Evolutionary conservation across 164 flowering plant species (phyloP), one percentile per base, ranked within the genome.

Genomic region (Platanus orientalis): DNA sequence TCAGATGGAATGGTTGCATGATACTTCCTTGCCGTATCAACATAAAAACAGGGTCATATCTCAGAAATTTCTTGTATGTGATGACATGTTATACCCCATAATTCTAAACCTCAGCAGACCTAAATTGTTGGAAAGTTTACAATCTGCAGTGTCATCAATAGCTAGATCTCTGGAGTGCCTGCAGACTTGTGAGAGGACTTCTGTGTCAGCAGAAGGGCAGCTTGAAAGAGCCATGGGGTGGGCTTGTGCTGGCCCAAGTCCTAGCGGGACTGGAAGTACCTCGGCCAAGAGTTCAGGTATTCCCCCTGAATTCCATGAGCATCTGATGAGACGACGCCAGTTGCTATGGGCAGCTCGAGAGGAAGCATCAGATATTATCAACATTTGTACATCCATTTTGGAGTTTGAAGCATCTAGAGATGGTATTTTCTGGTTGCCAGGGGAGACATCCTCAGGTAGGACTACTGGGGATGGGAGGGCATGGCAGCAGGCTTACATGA

Each of bases 191-290:
- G 97, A 89, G 75, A 78, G 74, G 72, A 76, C 78, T 75, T 86
- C 96, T 63, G 61, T 80, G 60, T 70, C 83, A 53, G 98, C 91
- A 36, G 97, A 90, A 80, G 95, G 88, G 59, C 98, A 90, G 73
- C 96, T 94, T 66, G 97, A 94, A 80, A 82, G 97, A 79, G 96
- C 97, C 39, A 94, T 94, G 98, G 86, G 85, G 23, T 94, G 98
- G 98, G 98, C 97, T 57, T 94, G 98, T 80, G 98, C 88, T 56
- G 95, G 87, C 25, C 84, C 94, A 68, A 83, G 62, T 75, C 56
- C 88, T 11, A 78, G 78, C 73, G 67, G 83, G 29, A 44, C 64
- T 53, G 82, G 83, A 59, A 83, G 64, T 78, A n/a, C 73, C 24
- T 76, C 81, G 25, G 63, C 68, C 29, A 88, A 83, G 74, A 76